Base-by-base conservation (phyloP, 225 moss, liverwort and hornwort genomes). In the Bryoerythrophyllum caledonicum region DNA sequence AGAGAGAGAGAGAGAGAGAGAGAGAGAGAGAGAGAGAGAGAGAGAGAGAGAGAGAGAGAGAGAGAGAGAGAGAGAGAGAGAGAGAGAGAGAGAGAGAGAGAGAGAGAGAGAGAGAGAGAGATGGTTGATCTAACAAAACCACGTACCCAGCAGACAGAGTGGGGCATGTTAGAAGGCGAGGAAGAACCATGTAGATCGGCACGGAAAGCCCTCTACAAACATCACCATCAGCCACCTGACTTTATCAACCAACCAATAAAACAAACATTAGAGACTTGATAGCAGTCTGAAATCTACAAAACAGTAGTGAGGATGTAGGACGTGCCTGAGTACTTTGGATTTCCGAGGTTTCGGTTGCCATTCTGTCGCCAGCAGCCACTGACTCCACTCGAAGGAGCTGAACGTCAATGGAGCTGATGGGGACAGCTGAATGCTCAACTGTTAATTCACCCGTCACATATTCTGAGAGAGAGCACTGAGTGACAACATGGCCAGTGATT, bases 331-430 rank as follows among this genome's bases (percentile, higher is more conserved):
- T 99, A 43, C 80, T 93, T 73, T 99, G 99, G 82, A 99, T 88
- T 81, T 99, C 99, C 38, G 93, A 95, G 76, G 87, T 88, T 75
- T 99, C 99, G 63, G 93, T 95, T 73, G 93, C 95, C 95, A 95
- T 95, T 74, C 85, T 84, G 9, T 93, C 99, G 67, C 90, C 90
- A 60, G 90, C 88, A 79, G 91, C 93, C 70, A 99, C 90, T 32
- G 99, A 99, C 86, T 99, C 99, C 66, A 99, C 90, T 69, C 99
- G 91, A 56, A 93, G 72, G 79, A 99, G 93, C 77, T 93, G 99
- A 66, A 99, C 75, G 46, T 95, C 99, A 32, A 99, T 95, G 76
- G 99, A 93, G 75, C 74, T 80, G 19, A 99, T 84, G 23, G 93
- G 93, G 53, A 93, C 85, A 76, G 93, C 91, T 48, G 99, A 92